These are phyloP conservation scores for Lignosus rhinocerotis DNA, from an alignment of 1,284 basidiomycete species.

Conservation along the genomic window DNA sequence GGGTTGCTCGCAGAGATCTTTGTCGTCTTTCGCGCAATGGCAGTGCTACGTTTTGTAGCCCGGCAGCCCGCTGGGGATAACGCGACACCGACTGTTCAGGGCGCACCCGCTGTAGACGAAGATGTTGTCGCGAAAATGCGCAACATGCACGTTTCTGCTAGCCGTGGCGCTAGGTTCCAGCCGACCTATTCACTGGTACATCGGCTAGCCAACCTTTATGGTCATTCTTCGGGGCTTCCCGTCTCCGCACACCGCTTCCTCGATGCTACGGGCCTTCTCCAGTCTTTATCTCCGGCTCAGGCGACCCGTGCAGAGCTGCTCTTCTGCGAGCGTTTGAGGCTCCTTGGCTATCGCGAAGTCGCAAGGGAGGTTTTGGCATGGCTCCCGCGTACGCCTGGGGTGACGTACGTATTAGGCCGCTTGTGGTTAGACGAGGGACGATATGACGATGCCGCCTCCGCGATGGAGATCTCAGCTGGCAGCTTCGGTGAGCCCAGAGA, in stretches of 20 bases:
- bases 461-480: conserved; percentile 77
- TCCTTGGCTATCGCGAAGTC: conserved; percentile 63
- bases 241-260: conserved; percentile 68
- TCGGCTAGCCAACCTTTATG: conserved; percentile 58
- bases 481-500: conserved; percentile 65
- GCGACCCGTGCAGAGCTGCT: conserved; percentile 68
- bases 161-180: conserved; percentile 42
- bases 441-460: conserved; percentile 69
- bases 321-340: conserved; percentile 70
- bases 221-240: conserved; percentile 45
- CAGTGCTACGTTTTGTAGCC: conserved; percentile 62
- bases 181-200: conserved; percentile 73
- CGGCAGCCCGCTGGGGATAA: conserved; percentile 57
- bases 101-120: conserved; percentile 47
- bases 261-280: conserved; percentile 62
- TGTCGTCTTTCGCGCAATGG: conserved; percentile 73
- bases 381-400: conserved; percentile 76
- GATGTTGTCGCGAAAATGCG: conserved; percentile 67
- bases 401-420: conserved; percentile 72
- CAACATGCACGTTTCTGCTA: conserved; percentile 68
- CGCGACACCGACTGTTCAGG: conserved; percentile 31
- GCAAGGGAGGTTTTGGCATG: conserved; percentile 68
- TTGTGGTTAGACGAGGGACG: conserved; percentile 71
- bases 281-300: conserved; percentile 62
- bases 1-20: conserved; percentile 70